Evolutionary conservation across 2,329 filamentous ascomycete genomes (phyloP), one percentile per base, ranked within the genome.

Genomic region (Aspergillus carbonarius): DNA sequence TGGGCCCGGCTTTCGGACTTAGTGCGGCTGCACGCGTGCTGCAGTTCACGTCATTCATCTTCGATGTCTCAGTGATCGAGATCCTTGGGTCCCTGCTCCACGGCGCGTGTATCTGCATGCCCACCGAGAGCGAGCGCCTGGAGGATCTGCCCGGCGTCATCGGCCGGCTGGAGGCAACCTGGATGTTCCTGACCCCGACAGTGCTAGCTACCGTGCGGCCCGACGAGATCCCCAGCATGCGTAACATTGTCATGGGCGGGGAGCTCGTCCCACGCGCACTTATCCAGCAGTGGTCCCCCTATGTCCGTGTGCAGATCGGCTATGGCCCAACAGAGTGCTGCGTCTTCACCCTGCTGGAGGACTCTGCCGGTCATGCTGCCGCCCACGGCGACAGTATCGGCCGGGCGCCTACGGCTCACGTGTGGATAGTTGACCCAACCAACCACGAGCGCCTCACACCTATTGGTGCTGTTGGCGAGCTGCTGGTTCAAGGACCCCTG

Each of bases 401-500:
- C 9, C 55, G 58, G 30, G 63, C 67, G 3, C 25, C 25, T 27
- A 27, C 25, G 25, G 25, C 25, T 5, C 25, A 27, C 25, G 25
- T 27, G 4, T 72, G 70, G 70, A 60, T 74, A 51, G 65, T 70
- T 9, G 68, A 74, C 50, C 62, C 67, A 0, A 62, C 62, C 2
- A 69, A 74, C 27, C 66, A 69, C 39, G 55, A 72, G 12, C 47
- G 54, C 9, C 65, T 76, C 9, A 65, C 72, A 1, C 73, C 78
- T 0, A 66, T 80, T 8, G 79, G 60, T n/a, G 58, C 66, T 9
- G 48, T 68, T 50, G 68, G 68, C 39, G 68, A 70, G 30, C 46
- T 70, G 13, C 62, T 78, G 1, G 62, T 82, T 6, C 76, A 79
- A 60, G 78, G 79, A 0, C 78, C 78, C 0, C 70, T 72, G 9